phyloP scores from a whole-genome alignment of 2,329 filamentous ascomycete genomes.

The Hortaea werneckii region DNA sequence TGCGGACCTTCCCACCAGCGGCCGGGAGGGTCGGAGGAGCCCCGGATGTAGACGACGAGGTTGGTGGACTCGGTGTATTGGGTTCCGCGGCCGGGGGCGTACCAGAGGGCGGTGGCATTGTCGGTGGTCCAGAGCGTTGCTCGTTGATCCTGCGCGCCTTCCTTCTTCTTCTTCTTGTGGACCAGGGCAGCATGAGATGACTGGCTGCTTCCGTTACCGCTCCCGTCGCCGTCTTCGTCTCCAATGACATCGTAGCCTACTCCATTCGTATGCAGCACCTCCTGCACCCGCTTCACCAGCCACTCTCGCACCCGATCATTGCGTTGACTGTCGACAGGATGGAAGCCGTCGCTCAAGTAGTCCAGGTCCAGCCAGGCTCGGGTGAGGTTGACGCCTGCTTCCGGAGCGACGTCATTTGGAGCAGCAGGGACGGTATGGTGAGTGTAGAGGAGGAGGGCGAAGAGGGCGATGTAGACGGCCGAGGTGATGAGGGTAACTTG shows the following conservation, averaged over 20 bases:
- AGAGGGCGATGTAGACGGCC: slow-evolving; percentile 68
- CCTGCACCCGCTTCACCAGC: slow-evolving; percentile 59
- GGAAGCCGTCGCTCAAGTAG: slow-evolving; percentile 61
- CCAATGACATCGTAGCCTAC: slow-evolving; percentile 34
- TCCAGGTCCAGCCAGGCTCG: slow-evolving; percentile 82
- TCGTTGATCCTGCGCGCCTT: slow-evolving; percentile 12
- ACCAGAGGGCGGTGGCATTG: slow-evolving; percentile 62
- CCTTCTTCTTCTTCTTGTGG: not conserved
- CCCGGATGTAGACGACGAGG: slow-evolving; percentile 82
- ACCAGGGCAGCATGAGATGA: not conserved
- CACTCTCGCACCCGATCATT: slow-evolving; percentile 75
- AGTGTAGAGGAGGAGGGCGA: slow-evolving; percentile 59
- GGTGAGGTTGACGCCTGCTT: slow-evolving; percentile 62
- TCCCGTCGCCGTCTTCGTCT: slow-evolving; percentile 1
- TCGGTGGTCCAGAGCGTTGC: slow-evolving; percentile 67
- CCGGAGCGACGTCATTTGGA: slow-evolving; percentile 47
- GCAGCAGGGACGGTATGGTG: slow-evolving; percentile 67
- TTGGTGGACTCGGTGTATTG: slow-evolving; percentile 92
- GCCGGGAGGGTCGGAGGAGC: slow-evolving; percentile 58
- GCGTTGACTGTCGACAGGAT: slow-evolving; percentile 76
- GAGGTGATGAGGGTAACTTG: slow-evolving; percentile 75
- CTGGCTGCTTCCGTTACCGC: not conserved
- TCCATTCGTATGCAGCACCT: slow-evolving; percentile 56
- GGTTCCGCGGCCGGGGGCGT: slow-evolving; percentile 16
- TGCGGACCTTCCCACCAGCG: slow-evolving; percentile 56